Evolutionary conservation across 106 monocot species (phyloP).

Genomic region (Acanthochlamys bracteata): DNA sequence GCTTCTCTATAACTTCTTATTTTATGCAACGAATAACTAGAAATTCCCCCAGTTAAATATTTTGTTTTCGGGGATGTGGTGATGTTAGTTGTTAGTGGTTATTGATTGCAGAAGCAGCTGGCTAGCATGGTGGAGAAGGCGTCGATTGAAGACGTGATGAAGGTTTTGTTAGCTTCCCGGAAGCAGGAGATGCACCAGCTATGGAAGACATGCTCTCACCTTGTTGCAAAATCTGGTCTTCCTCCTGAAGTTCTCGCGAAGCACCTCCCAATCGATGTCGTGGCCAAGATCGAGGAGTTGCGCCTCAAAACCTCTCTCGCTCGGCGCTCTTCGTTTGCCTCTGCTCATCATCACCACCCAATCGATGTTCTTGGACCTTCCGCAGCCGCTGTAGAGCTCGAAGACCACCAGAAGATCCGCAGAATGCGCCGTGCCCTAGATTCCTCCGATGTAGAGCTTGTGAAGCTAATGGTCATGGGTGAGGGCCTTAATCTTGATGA

Average conservation of each 20-base stretch:
- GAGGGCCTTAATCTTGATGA: constrained; percentile 92
- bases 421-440: constrained; percentile 94
- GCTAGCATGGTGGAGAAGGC: constrained; percentile 84
- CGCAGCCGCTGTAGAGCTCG: constrained; percentile 21
- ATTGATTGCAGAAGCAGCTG: constrained; percentile 59
- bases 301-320: constrained; percentile 70
- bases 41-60: background rate
- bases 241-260: constrained; percentile 91
- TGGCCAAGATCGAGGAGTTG: constrained; percentile 79
- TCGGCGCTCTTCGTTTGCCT: constrained; percentile 27
- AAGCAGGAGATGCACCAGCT: constrained; percentile 95
- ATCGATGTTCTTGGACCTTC: constrained; percentile 14
- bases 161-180: constrained; percentile 72
- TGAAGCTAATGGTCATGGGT: constrained; percentile 98
- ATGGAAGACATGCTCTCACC: constrained; percentile 79
- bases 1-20: constrained; percentile 6
- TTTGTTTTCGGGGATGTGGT: background rate
- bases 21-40: constrained; percentile 14
- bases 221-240: constrained; percentile 91
- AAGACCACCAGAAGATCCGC: constrained; percentile 83
- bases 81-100: background rate
- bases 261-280: constrained; percentile 80
- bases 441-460: constrained; percentile 88
- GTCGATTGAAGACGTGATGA: constrained; percentile 97
- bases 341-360: constrained; percentile 26